Evolutionary conservation across 1,139 yeast species (phyloP), one percentile per base, ranked within the genome.

Genomic region (Yamadazyma aaseri): DNA sequence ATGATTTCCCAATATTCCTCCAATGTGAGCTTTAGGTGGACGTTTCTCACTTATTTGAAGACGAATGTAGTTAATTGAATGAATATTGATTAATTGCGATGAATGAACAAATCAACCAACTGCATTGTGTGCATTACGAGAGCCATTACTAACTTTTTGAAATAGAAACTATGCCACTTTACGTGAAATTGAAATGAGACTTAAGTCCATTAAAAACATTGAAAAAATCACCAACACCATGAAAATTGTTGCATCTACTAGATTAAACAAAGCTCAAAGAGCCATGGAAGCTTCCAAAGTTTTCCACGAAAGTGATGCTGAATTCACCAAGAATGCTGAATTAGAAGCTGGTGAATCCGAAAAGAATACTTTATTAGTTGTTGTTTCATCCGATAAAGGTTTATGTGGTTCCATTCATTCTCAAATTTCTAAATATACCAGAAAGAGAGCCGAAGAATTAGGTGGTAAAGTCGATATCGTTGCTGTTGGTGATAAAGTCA

Each of bases 181-280:
- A 64, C 90, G 97, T 76, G 98, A 92, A 71, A 94, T 92, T 62
- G 98, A 92, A 76, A 85, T 79, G 68, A 95, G 98, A 76, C 82
- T 92, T 65, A 92, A 92, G 77, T 87, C 97, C 48, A 92, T 92
- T 65, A 92, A 90, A 77, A 92, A 92, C 79, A 92, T 92, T 65
- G 97, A 92, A 73, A 92, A 92, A 76, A 92, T 92, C 71, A 92
- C 98, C 73, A 92, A 92, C 74, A 92, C 98, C 66, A 92, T 92
- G 98, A 92, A 90, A 77, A 84, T 94, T 69, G 98, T 92, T 56
- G 98, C 98, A 34, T 90, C 97, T 30, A 92, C 98, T 53, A 86
- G 97, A 75, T 79, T 92, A 65, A 78, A 80, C 64, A 89, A 86
- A 72, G 98, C 98, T 43, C 96, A 90, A 70, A 86, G 84, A 63